Evolutionary conservation across 805 yeast genomes (phyloP), one percentile per base, ranked within the genome.

Genomic region (Barnettozyma vustinii): DNA sequence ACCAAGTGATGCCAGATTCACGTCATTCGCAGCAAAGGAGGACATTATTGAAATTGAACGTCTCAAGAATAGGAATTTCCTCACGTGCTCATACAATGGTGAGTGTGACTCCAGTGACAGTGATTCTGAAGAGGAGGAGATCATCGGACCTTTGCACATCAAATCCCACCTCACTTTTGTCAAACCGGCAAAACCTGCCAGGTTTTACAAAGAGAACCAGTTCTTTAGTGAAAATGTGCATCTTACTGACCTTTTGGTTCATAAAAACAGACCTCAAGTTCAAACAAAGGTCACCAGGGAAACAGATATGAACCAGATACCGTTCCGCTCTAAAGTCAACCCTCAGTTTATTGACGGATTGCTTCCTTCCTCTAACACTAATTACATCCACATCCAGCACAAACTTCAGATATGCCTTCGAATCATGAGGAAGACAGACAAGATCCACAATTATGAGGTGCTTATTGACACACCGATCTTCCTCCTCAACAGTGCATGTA

Each of bases 381-480:
- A 76, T 57, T 83, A 81, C 57, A 73, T 86, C 41, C 79, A 75
- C 54, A 72, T 84, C 16, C 73, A 76, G 48, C 95, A 86, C 62
- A 70, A 90, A 44, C 63, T 86, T 44, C 94, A 86, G 61, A 74
- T 86, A 5, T 80, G 85, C 56, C 75, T 86, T 49, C 69, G 94
- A 49, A 79, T 86, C 25, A 79, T 87, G 12, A 80, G 76, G 56
- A 80, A 80, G 21, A 67, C 65, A 36, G 53, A 56, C 5, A 77
- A 76, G 52, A 65, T 80, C 68, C 89, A 84, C 57, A 91, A 86
- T 62, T 86, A 82, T 58, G 95, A 86, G 56, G 91, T 86, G 19
- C 79, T 86, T 40, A 84, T 86, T 37, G 94, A 86, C 60, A 84
- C 92, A 0, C 94, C 94, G 0, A 71, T 86, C 35, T 73, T 76